Evolutionary conservation across 345 rosid species (phyloP).

Genomic region (Ceriops tagal): DNA sequence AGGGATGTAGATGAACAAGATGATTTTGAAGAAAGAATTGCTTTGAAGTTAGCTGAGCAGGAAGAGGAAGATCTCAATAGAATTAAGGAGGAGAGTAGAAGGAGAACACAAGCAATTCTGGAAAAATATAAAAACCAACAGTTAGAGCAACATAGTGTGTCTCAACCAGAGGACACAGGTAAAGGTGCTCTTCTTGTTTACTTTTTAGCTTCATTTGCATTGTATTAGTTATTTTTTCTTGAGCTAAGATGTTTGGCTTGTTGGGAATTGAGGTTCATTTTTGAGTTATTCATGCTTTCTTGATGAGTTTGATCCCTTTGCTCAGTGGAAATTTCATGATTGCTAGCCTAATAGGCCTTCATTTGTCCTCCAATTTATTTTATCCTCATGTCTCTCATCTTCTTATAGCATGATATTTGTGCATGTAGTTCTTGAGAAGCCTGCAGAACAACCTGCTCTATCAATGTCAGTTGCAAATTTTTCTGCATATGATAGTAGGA

Average conservation of each 20-base stretch:
- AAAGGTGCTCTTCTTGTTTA: conserved; percentile 40
- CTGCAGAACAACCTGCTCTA: conserved; percentile 28
- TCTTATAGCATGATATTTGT: background rate
- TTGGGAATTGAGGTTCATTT: background rate
- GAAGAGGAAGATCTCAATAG: conserved; percentile 84
- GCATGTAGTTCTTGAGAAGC: conserved; percentile 24
- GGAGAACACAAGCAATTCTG: conserved; percentile 72
- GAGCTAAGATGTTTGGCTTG: background rate
- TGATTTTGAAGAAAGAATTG: conserved; percentile 61
- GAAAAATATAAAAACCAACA: conserved; percentile 64
- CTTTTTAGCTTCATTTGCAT: background rate
- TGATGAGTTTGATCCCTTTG: background rate
- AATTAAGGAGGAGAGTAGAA: conserved; percentile 92
- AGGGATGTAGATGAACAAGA: conserved; percentile 55
- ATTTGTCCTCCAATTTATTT: background rate
- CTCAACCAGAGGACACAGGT: conserved; percentile 26
- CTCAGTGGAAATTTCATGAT: background rate
- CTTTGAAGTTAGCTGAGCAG: conserved; percentile 58
- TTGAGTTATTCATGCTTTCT: background rate
- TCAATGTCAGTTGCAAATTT: conserved; percentile 18
- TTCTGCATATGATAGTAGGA: conserved; percentile 22
- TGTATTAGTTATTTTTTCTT: background rate
- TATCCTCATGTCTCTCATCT: background rate
- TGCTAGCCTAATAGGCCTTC: background rate
- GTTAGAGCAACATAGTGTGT: conserved; percentile 39